phyloP scores from a whole-genome alignment of 2,329 filamentous ascomycete genomes.

The Teratosphaeriaceae sp. region DNA sequence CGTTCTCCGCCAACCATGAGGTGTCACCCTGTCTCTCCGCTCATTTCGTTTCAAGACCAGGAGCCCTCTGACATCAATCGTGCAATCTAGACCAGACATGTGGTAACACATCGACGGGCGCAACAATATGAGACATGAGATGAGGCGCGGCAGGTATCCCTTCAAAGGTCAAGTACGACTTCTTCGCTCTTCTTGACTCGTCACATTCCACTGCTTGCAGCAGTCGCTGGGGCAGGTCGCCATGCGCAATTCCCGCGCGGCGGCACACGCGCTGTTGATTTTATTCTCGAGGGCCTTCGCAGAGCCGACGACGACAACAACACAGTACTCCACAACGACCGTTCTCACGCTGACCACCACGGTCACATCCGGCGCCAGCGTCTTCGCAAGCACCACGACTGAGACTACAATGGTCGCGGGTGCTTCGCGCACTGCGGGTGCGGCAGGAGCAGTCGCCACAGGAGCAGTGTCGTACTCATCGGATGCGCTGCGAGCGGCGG shows the following conservation, averaged over 20 bases:
- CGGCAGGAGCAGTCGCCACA: slow-evolving; percentile 4
- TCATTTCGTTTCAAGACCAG: neutral
- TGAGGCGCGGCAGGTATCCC: neutral
- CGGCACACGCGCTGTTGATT: slow-evolving; percentile 11
- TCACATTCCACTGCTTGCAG: slow-evolving; percentile 1
- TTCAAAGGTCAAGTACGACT: slow-evolving; percentile 2
- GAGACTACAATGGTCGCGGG: slow-evolving; percentile 9
- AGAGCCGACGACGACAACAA: slow-evolving; percentile 11
- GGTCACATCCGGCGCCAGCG: slow-evolving; percentile 7
- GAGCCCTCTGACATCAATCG: neutral
- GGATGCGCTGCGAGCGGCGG: slow-evolving; percentile 11
- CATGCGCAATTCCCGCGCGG: slow-evolving; percentile 11
- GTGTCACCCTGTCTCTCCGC: too few relatives aligned
- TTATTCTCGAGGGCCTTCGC: slow-evolving; percentile 3
- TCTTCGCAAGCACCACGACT: slow-evolving; percentile 6
- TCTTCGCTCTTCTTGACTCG: neutral
- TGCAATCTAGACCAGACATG: neutral
- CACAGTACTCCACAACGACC: slow-evolving; percentile 18
- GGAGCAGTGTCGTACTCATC: slow-evolving; percentile 12
- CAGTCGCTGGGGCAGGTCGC: neutral
- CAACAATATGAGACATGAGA: slow-evolving; percentile 4
- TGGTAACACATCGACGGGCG: neutral
- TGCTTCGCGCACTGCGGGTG: slow-evolving; percentile 2
- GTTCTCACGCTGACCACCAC: slow-evolving; percentile 17
- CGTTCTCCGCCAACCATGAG: too few relatives aligned